Evolutionary conservation across 805 yeast species (phyloP).

Genomic region (Lachancea nothofagi): DNA sequence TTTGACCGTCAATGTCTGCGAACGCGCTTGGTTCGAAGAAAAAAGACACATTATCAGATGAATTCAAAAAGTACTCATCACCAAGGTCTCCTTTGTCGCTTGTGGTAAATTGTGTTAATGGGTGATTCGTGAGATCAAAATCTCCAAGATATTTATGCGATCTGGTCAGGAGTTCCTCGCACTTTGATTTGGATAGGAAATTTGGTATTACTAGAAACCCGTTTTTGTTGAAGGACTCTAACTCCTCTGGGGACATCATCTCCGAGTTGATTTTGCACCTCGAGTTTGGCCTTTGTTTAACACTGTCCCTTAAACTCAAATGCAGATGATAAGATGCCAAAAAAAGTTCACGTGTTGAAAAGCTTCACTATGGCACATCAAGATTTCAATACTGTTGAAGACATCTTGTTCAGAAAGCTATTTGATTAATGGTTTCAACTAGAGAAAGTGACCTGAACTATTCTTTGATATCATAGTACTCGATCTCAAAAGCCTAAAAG

Average conservation of each 20-base stretch:
- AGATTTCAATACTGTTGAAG: too few species aligned
- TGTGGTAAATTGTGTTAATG: constrained; percentile 66
- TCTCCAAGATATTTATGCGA: constrained; percentile 42
- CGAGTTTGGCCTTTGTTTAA: too few species aligned
- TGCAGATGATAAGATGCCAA: too few species aligned
- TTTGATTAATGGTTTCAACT: too few species aligned
- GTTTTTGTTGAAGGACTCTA: constrained; percentile 43
- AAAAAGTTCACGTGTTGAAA: too few species aligned
- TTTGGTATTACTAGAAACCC: constrained; percentile 59
- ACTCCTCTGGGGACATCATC: constrained; percentile 43
- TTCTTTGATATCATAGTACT: too few species aligned
- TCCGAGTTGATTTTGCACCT: neutral
- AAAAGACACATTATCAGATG: constrained; percentile 61
- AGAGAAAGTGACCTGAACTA: too few species aligned
- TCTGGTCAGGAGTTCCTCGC: constrained; percentile 37
- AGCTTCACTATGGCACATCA: too few species aligned
- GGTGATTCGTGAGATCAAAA: constrained; percentile 54
- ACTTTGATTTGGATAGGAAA: constrained; percentile 44
- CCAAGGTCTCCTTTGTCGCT: constrained; percentile 57
- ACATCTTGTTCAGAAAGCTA: too few species aligned
- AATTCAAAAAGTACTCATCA: constrained; percentile 62
- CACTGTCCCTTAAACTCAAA: too few species aligned
- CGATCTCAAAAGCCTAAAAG: neutral
- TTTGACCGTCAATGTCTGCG: constrained; percentile 34
- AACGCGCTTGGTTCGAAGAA: constrained; percentile 73